Conservation (phyloP, 768 basidiomycete species). For the Daedaleopsis sinensis region DNA sequence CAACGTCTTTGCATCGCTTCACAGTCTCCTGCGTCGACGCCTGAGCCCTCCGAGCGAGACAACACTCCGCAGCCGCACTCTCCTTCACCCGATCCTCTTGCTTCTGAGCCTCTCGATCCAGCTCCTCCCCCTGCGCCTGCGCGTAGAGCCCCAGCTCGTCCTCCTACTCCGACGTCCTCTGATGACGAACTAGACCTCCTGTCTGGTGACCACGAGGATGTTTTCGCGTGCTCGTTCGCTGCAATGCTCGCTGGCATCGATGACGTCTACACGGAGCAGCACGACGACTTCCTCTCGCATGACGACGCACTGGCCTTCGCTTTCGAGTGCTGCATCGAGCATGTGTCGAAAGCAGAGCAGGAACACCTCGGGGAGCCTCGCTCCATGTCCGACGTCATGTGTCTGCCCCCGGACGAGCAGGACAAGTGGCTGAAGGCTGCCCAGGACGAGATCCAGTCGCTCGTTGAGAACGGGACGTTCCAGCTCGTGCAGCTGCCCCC, state of each 20-base stretch:
- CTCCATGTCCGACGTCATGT: slow-evolving; percentile 10
- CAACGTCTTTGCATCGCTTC: neutral
- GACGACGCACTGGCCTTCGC: slow-evolving; percentile 11
- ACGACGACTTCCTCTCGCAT: slow-evolving; percentile 4
- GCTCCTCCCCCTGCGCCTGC: neutral
- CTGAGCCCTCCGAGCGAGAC: slow-evolving; percentile 1
- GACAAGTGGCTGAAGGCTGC: slow-evolving; percentile 20
- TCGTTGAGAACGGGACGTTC: slow-evolving; percentile 36
- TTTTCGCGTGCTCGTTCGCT: neutral
- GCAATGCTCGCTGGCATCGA: slow-evolving; percentile 6
- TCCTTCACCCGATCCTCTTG: neutral
- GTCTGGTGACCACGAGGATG: slow-evolving; percentile 1
- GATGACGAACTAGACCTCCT: slow-evolving; percentile 9
- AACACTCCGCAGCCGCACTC: slow-evolving; percentile 7
- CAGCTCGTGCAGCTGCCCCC: slow-evolving; percentile 30
- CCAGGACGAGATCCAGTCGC: slow-evolving; percentile 19
- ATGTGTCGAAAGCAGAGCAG: slow-evolving; percentile 8
- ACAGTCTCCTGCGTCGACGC: slow-evolving; percentile 4
- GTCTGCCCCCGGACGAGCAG: slow-evolving; percentile 6
- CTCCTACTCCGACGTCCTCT: neutral
- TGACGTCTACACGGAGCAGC: slow-evolving; percentile 5
- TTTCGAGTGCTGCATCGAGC: slow-evolving; percentile 10
- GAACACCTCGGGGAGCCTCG: slow-evolving; percentile 12
- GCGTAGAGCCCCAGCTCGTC: neutral
- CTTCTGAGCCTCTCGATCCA: neutral